phyloP scores from a whole-genome alignment of 75 land plant species.

The Cupressus sempervirens region DNA sequence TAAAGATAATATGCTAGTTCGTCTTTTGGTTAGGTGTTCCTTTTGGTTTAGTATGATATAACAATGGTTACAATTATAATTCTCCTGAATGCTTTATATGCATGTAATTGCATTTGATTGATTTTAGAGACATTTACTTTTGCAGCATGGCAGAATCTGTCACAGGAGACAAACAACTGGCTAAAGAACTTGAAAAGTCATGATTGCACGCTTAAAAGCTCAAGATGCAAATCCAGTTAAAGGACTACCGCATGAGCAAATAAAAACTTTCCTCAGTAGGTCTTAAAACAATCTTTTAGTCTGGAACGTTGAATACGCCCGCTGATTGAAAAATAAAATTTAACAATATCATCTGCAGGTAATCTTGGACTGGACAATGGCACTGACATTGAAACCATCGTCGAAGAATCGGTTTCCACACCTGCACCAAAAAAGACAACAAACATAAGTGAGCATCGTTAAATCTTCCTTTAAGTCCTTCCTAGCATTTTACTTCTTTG shows the following conservation, averaged over 20 bases:
- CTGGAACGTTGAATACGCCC: neutral
- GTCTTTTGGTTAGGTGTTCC: neutral
- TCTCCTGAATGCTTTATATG: neutral
- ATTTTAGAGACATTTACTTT: conserved; percentile 4
- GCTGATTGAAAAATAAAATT: neutral
- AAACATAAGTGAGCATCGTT: conserved; percentile 1
- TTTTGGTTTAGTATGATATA: neutral
- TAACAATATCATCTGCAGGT: conserved; percentile 3
- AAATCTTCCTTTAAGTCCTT: neutral
- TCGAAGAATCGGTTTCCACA: conserved; percentile 9
- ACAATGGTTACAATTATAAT: neutral
- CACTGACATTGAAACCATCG: conserved; percentile 11
- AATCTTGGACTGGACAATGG: conserved; percentile 5
- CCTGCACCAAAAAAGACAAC: conserved; percentile 13
- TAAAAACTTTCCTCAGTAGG: conserved; percentile 52
- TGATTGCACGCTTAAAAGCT: conserved; percentile 49
- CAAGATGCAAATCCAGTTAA: conserved; percentile 52
- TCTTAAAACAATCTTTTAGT: neutral
- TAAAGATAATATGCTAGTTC: neutral
- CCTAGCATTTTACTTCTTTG: neutral
- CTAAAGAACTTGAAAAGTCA: conserved; percentile 62
- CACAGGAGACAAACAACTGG: conserved; percentile 53
- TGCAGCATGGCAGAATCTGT: conserved; percentile 32
- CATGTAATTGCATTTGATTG: neutral
- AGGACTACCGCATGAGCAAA: conserved; percentile 48